Evolutionary conservation across 495 filamentous ascomycete genomes (phyloP), one percentile per base, ranked within the genome.

Genomic region (Penicillium manginii): DNA sequence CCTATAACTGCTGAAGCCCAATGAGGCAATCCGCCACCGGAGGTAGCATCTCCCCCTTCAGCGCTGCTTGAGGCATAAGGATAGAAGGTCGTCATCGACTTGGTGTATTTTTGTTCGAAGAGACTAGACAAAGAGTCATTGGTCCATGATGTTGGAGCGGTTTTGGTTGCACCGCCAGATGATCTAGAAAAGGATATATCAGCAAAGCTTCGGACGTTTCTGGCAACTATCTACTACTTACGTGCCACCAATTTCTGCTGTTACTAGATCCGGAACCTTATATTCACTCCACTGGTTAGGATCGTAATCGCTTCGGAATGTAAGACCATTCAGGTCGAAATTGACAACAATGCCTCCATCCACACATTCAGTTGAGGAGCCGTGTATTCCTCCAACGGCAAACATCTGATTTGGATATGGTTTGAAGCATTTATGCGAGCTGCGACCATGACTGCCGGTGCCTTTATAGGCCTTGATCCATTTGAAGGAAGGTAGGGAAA

Each of bases 331-430:
- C 35, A 92, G 69, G 55, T 91, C 89, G 69, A 88, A 89, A 9
- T 88, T 75, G 35, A 81, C 76, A 35, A 88, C 65, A 17, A 89
- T 66, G 7, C 85, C 79, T 15, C 70, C 79, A 2, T 74, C 67
- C 8, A 92, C 58, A 62, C 89, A 91, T 0, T 51, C 37, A 0
- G 55, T 32, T 17, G 23, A 0, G 29, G 67, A 77, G 6, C 55
- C 32, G 1, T 63, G 31, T 11, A 70, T 63, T 0, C 89, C 88
- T 11, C 89, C 89, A n/a, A 92, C 68, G 0, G 81, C 79, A 57
- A 91, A 69, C 87, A 92, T 90, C 62, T 89, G 84, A 62, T 91
- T 86, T 3, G 88, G 86, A 58, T 90, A 90, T 1, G 86, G 81
- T 68, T 77, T 85, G 35, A 87, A 73, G 60, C 88, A 91, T 62